Percentiles rank a stretch among this genome's conserved stretches.
phyloP scores from a whole-genome alignment of 306 rosid species.

The Gleditsia sinensis region DNA sequence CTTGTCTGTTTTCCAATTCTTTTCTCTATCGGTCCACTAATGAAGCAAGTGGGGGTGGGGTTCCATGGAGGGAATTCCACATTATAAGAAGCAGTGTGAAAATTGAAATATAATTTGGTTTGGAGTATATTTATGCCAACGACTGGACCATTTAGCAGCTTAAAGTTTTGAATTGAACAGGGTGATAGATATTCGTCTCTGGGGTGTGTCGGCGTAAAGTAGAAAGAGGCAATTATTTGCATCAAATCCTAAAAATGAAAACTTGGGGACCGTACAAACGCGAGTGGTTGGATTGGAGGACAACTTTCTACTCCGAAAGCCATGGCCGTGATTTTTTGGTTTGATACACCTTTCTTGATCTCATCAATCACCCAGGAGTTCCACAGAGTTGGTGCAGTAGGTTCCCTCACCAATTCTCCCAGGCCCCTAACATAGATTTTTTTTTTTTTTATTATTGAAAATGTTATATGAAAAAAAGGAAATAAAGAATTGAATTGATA shows the following conservation, averaged over 20 bases:
- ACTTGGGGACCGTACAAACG: slow-evolving; percentile 16
- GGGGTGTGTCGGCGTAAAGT: background rate
- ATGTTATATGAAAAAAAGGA: no score
- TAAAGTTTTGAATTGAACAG: background rate
- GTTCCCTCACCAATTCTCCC: no score
- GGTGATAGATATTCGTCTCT: background rate
- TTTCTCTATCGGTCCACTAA: background rate
- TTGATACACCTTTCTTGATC: background rate
- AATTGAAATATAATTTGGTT: no score
- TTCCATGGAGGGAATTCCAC: background rate
- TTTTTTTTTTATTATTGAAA: no score
- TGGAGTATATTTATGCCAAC: background rate
- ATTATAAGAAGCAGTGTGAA: no score
- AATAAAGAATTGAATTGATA: no score
- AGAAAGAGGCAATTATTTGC: slow-evolving; percentile 7
- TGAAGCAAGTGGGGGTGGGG: background rate
- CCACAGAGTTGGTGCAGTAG: no score
- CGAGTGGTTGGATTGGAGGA: slow-evolving; percentile 10
- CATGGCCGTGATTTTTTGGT: slow-evolving; percentile 2
- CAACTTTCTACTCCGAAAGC: slow-evolving; percentile 17
- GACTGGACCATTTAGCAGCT: background rate
- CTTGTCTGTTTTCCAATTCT: background rate
- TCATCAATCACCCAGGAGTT: no score
- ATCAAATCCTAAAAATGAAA: slow-evolving; percentile 17
- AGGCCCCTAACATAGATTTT: no score